These are phyloP conservation scores for Scalesia atractyloides DNA, from an alignment of 129 eudicot genomes.

Conservation along the genomic window DNA sequence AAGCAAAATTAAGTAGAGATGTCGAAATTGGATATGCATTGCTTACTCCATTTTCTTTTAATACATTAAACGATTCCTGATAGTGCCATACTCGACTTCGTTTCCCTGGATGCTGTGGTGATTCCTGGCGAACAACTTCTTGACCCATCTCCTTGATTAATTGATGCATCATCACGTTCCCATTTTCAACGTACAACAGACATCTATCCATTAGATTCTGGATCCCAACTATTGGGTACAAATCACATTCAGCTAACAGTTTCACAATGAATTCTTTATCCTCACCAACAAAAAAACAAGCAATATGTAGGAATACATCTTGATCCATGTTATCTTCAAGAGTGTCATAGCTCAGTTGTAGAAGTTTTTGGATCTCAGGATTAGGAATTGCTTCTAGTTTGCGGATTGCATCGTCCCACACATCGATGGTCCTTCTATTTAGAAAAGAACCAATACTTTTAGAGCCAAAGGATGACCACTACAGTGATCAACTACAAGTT, in stretches of 20 bases:
- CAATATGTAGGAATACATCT: constrained; percentile 25
- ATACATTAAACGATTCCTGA: constrained; percentile 19
- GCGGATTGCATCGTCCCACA: constrained; percentile 26
- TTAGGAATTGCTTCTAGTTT: constrained; percentile 25
- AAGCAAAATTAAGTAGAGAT: background rate
- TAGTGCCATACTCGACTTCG: constrained; percentile 27
- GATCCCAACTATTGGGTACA: constrained; percentile 11
- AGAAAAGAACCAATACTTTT: constrained; percentile 19
- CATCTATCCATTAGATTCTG: constrained; percentile 22
- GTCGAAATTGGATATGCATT: background rate
- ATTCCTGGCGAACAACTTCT: constrained; percentile 31
- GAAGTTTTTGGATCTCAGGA: background rate
- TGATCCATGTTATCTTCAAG: constrained; percentile 16
- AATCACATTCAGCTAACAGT: background rate
- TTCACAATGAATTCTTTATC: constrained; percentile 21
- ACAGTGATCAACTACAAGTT: constrained; percentile 23
- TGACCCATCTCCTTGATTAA: constrained; percentile 24
- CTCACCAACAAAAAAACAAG: constrained; percentile 26
- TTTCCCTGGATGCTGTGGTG: constrained; percentile 22
- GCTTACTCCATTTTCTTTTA: constrained; percentile 13
- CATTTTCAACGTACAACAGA: background rate
- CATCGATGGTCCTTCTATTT: constrained; percentile 4
- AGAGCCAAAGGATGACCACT: constrained; percentile 46
- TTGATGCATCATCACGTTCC: constrained; percentile 30
- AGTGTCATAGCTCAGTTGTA: constrained; percentile 23